phyloP scores from a whole-genome alignment of 495 filamentous ascomycete genomes.

The Daldinia caldariorum region DNA sequence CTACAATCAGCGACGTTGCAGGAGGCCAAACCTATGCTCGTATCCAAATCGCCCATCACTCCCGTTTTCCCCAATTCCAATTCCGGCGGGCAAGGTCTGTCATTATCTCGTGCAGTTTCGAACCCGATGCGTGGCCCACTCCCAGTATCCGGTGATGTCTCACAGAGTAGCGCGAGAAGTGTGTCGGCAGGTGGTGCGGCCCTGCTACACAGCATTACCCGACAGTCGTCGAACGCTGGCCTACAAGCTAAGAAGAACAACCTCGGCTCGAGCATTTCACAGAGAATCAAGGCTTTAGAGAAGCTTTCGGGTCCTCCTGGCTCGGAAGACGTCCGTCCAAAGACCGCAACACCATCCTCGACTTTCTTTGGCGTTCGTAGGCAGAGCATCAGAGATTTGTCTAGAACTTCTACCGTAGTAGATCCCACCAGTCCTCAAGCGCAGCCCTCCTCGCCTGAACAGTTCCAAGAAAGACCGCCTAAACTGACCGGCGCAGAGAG shows the following conservation, averaged over 20 bases:
- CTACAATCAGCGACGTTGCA: conserved; percentile 82
- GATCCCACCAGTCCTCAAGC: conserved; percentile 55
- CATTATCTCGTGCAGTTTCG: conserved; percentile 55
- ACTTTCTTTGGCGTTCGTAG: conserved; percentile 66
- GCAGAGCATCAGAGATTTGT: conserved; percentile 51
- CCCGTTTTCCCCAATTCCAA: conserved; percentile 65
- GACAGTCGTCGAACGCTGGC: conserved; percentile 53
- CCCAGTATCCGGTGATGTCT: conserved; percentile 52
- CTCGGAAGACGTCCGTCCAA: conserved; percentile 53
- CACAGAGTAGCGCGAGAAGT: conserved; percentile 54
- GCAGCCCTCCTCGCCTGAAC: conserved; percentile 51
- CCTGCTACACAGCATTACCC: conserved; percentile 59
- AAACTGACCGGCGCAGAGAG: conserved; percentile 43
- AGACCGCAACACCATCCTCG: conserved; percentile 49
- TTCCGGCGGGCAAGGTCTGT: conserved; percentile 48
- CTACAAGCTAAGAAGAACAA: conserved; percentile 77
- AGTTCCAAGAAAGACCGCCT: conserved; percentile 56
- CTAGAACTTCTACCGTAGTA: conserved; percentile 58
- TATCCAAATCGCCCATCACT: conserved; percentile 84
- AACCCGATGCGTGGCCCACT: conserved; percentile 58
- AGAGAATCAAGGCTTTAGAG: conserved; percentile 87
- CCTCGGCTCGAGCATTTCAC: conserved; percentile 86
- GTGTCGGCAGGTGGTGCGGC: conserved; percentile 57
- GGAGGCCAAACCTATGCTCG: conserved; percentile 82
- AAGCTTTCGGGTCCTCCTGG: conserved; percentile 64